A percentile compares a stretch with the other conserved stretches of the same genome.
Evolutionary conservation across 1,139 yeast genomes (phyloP).

Genomic region (Taphrina sp.): DNA sequence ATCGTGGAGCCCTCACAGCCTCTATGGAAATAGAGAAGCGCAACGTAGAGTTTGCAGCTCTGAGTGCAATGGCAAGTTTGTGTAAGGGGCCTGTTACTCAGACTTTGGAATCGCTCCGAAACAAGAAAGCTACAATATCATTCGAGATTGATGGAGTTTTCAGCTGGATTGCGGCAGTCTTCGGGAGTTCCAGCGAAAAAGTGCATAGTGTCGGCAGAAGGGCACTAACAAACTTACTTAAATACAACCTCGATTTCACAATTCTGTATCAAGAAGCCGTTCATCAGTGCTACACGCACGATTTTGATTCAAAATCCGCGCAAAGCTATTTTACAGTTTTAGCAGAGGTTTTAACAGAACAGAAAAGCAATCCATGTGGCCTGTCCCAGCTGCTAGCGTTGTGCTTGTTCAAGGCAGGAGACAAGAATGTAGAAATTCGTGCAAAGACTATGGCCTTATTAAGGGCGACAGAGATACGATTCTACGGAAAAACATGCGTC

Average conservation of each 20-base stretch:
- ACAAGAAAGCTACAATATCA: constrained; percentile 51
- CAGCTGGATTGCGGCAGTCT: constrained; percentile 73
- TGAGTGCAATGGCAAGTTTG: constrained; percentile 80
- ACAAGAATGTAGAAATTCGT: constrained; percentile 59
- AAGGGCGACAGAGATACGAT: constrained; percentile 55
- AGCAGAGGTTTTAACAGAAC: constrained; percentile 57
- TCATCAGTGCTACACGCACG: constrained; percentile 64
- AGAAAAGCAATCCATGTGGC: constrained; percentile 49
- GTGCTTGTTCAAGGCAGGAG: constrained; percentile 68
- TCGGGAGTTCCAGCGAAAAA: constrained; percentile 59
- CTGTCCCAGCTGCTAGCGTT: constrained; percentile 53
- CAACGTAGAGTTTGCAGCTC: constrained; percentile 66
- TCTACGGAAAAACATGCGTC: constrained; percentile 52
- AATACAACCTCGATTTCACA: constrained; percentile 56
- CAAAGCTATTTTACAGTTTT: constrained; percentile 70
- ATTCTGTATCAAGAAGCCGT: constrained; percentile 64
- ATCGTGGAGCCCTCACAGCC: constrained; percentile 56
- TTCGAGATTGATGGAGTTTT: constrained; percentile 69
- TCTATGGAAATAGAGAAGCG: constrained; percentile 79
- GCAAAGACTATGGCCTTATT: constrained; percentile 61
- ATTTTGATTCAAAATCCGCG: constrained; percentile 53
- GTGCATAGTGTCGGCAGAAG: constrained; percentile 63
- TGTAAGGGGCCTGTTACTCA: constrained; percentile 51
- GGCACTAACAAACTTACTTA: constrained; percentile 70
- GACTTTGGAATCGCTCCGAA: constrained; percentile 39